Evolutionary conservation across 768 basidiomycete species (phyloP).

Genomic region (Agaricus blazei): DNA sequence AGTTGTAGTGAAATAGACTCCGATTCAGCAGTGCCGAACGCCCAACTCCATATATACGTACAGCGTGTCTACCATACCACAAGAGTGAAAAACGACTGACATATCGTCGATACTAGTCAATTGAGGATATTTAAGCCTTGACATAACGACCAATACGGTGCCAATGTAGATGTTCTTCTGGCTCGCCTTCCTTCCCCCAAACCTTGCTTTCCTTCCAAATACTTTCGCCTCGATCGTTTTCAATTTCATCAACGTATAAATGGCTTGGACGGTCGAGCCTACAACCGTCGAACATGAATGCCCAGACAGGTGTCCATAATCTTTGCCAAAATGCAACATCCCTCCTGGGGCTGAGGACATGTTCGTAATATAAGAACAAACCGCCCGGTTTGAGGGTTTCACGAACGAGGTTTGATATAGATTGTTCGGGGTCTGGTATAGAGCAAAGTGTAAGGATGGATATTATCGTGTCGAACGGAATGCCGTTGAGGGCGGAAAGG

Average conservation of each 20-base stretch:
- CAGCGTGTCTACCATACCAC: too few relatives aligned
- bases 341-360: conserved; percentile 47
- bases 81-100: too few relatives aligned
- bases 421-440: conserved; percentile 48
- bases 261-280: conserved; percentile 53
- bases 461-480: conserved; percentile 53
- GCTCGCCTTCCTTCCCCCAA: conserved; percentile 48
- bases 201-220: conserved; percentile 44
- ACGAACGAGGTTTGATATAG: conserved; percentile 39
- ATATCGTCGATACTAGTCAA: too few relatives aligned
- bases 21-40: too few relatives aligned
- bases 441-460: conserved; percentile 66
- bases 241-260: conserved; percentile 36
- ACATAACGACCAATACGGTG: conserved; percentile 55
- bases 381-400: conserved; percentile 63
- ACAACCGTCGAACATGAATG: conserved; percentile 56
- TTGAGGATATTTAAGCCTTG: conserved; percentile 24
- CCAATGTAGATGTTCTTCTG: conserved; percentile 55
- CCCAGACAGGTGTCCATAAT: conserved; percentile 72
- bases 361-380: conserved; percentile 63
- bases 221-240: conserved; percentile 23
- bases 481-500: conserved; percentile 25
- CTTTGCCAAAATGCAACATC: conserved; percentile 70
- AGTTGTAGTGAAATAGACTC: too few relatives aligned
- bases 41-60: too few relatives aligned